These are phyloP conservation scores for Fraxinus greggii DNA, from an alignment of 305 asterid genomes.

Conservation along the genomic window DNA sequence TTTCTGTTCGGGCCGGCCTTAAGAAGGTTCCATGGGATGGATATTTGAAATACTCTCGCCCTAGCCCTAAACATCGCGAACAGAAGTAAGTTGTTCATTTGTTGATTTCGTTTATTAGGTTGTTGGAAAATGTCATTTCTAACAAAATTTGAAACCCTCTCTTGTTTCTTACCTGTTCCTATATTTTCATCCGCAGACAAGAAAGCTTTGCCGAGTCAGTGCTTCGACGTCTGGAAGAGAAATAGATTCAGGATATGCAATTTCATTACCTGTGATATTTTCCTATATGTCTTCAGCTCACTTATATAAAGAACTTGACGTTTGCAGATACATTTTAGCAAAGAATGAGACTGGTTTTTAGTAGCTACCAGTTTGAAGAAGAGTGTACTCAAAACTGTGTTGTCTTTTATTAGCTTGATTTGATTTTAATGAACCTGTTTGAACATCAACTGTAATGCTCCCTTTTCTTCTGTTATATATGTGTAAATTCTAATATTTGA, in stretches of 20 bases:
- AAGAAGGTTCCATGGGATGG: constrained; percentile 99
- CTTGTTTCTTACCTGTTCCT: neutral
- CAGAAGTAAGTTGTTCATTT: constrained; percentile 63
- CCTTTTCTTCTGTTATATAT: neutral
- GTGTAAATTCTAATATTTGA: neutral
- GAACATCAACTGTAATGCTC: neutral
- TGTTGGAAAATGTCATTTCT: neutral
- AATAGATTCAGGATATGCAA: constrained; percentile 24
- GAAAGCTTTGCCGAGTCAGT: constrained; percentile 61
- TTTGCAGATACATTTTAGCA: neutral
- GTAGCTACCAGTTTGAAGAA: neutral
- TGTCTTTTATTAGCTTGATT: neutral
- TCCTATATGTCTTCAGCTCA: neutral
- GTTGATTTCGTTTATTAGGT: neutral
- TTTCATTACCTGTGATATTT: neutral
- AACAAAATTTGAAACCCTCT: neutral
- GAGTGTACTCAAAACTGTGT: neutral
- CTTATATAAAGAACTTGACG: neutral
- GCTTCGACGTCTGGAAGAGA: constrained; percentile 57
- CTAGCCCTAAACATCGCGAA: constrained; percentile 89
- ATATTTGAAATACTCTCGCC: constrained; percentile 90
- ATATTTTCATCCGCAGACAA: constrained; percentile 47
- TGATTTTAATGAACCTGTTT: neutral
- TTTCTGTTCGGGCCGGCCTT: constrained; percentile 90
- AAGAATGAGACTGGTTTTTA: neutral